Conservation (phyloP, 129 eudicot genomes). For the Pittosporum tobira region DNA sequence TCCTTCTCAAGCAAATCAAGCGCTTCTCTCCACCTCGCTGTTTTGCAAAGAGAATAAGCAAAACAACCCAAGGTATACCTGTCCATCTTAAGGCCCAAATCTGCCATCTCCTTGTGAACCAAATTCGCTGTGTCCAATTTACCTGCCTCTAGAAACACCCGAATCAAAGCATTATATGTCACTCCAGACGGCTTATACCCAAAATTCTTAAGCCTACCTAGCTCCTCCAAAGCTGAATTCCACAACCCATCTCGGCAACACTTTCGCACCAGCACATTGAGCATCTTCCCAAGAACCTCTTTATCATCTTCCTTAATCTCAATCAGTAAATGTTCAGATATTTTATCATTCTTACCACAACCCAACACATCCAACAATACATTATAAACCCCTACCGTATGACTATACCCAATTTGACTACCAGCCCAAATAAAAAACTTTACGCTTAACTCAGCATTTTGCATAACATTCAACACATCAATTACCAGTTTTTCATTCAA, state of each 20-base stretch:
- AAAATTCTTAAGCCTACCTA: constrained; percentile 73
- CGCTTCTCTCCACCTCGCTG: constrained; percentile 73
- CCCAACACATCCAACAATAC: constrained; percentile 51
- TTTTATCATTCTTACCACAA: constrained; percentile 23
- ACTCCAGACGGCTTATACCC: constrained; percentile 67
- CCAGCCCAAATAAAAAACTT: constrained; percentile 87
- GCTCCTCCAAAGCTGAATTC: constrained; percentile 83
- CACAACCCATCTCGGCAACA: constrained; percentile 51
- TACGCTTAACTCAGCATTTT: constrained; percentile 56
- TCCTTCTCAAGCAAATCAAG: constrained; percentile 59
- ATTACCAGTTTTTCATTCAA: constrained; percentile 55
- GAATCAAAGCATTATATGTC: constrained; percentile 63
- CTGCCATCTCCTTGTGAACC: constrained; percentile 62
- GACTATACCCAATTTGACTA: constrained; percentile 79
- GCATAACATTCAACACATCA: constrained; percentile 58
- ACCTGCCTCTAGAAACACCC: constrained; percentile 54
- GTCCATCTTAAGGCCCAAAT: constrained; percentile 48
- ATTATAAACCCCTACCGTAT: constrained; percentile 50
- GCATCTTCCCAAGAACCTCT: constrained; percentile 57
- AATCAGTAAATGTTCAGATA: constrained; percentile 31
- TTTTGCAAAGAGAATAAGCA: constrained; percentile 52
- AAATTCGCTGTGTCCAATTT: constrained; percentile 50
- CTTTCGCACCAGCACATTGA: constrained; percentile 63
- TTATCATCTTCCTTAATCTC: constrained; percentile 59
- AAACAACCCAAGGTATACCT: constrained; percentile 52